A percentile compares a stretch with the other conserved stretches of the same genome.
These are phyloP conservation scores for Teratosphaeria zuluensis DNA, from an alignment of 2,329 filamentous ascomycete genomes.

Conservation along the genomic window DNA sequence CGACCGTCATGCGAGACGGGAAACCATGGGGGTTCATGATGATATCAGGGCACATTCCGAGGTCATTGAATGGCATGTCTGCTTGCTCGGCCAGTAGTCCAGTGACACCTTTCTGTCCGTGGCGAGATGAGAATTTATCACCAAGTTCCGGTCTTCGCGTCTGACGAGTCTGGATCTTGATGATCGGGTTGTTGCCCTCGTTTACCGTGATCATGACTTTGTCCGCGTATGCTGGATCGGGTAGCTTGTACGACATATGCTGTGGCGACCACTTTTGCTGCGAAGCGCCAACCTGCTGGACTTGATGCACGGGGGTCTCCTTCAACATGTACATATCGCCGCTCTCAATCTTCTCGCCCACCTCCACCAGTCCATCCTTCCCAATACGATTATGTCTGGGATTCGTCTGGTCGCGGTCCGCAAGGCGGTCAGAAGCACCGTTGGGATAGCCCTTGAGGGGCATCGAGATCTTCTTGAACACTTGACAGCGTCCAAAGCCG, in stretches of 20 bases:
- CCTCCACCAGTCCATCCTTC: conserved; percentile 76
- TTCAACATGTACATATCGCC: conserved; percentile 90
- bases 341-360: conserved; percentile 66
- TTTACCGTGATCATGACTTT: conserved; percentile 91
- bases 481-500: conserved; percentile 92
- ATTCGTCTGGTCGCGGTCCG: conserved; percentile 44
- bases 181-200: conserved; percentile 72
- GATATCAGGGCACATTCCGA: conserved; percentile 87
- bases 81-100: conserved; percentile 95
- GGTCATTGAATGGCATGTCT: conserved; percentile 91
- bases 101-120: conserved; percentile 96
- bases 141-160: conserved; percentile 89
- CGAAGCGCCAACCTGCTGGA: conserved; percentile 31
- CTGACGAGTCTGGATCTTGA: conserved; percentile 95
- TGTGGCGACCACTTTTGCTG: conserved; percentile 22
- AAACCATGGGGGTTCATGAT: conserved; percentile 99
- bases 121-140: conserved; percentile 96
- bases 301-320: conserved; percentile 70
- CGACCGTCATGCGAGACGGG: conserved; percentile 98
- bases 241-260: conserved; percentile 52
- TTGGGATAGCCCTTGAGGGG: conserved; percentile 85
- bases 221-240: conserved; percentile 70
- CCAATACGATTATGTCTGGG: conserved; percentile 61
- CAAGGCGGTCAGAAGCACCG: conserved; percentile 54
- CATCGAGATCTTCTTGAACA: conserved; percentile 89